Evolutionary conservation across 257 asterid genomes (phyloP).

Genomic region (Rehmannia glutinosa): DNA sequence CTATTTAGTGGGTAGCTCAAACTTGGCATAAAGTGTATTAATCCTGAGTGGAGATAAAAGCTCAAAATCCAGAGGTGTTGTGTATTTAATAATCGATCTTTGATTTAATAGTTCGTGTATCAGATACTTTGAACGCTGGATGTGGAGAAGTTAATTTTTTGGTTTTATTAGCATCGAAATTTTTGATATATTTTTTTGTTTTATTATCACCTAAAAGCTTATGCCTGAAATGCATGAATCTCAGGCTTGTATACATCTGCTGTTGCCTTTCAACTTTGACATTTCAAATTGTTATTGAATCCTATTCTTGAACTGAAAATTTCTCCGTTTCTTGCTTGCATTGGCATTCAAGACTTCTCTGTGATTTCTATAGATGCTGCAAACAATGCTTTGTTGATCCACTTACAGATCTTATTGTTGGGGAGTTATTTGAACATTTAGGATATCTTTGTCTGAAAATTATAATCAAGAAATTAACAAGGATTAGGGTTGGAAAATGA

Average conservation of each 20-base stretch:
- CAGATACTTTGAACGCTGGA: background rate
- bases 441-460: too few species aligned
- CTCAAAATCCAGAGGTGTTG: constrained; percentile 17
- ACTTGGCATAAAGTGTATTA: constrained; percentile 16
- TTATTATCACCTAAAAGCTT: background rate
- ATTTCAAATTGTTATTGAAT: background rate
- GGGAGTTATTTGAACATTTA: background rate
- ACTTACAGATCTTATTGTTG: background rate
- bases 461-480: too few species aligned
- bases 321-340: too few species aligned
- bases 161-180: background rate
- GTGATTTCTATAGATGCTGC: background rate
- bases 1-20: constrained; percentile 21
- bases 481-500: too few species aligned
- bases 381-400: background rate
- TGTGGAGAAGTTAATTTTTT: background rate
- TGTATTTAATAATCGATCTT: background rate
- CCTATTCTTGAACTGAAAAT: background rate
- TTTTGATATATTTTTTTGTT: background rate
- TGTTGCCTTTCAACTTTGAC: background rate
- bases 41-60: constrained; percentile 9
- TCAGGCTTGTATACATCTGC: too few species aligned
- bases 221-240: too few species aligned
- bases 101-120: background rate
- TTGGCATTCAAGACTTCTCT: background rate